Percentiles rank a stretch among this genome's conserved stretches.
Conservation (phyloP, 2,329 filamentous ascomycete species). For the Ophiostoma sp. region DNA sequence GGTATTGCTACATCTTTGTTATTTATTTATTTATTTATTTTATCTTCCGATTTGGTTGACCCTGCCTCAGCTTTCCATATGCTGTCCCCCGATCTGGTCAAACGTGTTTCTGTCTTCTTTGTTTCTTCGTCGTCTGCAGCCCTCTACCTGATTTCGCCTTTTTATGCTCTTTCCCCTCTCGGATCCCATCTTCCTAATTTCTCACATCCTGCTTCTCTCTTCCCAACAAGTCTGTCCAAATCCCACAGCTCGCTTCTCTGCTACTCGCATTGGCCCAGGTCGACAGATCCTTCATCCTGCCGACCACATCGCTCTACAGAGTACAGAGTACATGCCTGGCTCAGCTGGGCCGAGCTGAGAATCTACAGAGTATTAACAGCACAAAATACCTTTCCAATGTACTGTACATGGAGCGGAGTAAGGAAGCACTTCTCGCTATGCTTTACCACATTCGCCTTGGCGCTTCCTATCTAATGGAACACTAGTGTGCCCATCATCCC, state of each 20-base stretch:
- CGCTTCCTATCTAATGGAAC: constrained; percentile 10
- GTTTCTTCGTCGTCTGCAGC: not conserved
- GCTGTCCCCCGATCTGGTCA: not conserved
- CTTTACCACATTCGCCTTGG: constrained; percentile 17
- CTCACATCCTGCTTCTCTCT: not conserved
- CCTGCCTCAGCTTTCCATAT: not conserved
- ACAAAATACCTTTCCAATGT: not conserved
- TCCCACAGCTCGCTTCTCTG: not conserved
- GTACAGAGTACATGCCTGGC: no score
- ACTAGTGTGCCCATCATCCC: constrained; percentile 11
- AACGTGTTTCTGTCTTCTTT: not conserved
- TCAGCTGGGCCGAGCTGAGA: not conserved
- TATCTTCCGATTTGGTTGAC: not conserved
- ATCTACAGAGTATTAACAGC: not conserved
- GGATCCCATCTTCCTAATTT: not conserved
- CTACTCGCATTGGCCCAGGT: not conserved
- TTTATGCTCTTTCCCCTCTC: not conserved
- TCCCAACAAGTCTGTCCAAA: no score
- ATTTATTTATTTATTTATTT: not conserved
- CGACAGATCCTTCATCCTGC: not conserved
- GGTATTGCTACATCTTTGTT: no score
- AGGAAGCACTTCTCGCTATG: constrained; percentile 4
- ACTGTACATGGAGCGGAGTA: not conserved
- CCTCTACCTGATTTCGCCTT: not conserved
- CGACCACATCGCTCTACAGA: not conserved